These are phyloP conservation scores for Vitis hybrid DNA, from an alignment of 177 flowering plant species.

Conservation along the genomic window DNA sequence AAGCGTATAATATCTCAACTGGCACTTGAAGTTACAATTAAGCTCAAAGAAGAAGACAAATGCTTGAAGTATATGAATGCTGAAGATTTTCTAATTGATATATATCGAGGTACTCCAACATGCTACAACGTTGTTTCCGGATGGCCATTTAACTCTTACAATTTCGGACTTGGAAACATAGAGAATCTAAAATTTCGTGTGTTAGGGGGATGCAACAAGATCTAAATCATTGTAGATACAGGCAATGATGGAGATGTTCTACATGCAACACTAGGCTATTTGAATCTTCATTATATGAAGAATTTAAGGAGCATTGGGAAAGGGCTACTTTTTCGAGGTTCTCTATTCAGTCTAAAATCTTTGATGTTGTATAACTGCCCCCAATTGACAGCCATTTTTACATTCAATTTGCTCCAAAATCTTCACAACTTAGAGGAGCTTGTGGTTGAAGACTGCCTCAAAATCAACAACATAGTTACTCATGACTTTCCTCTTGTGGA, in stretches of 20 bases:
- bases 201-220: constrained; percentile 5
- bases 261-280: neutral
- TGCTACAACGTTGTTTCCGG: neutral
- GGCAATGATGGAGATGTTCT: too few relatives aligned
- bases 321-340: neutral
- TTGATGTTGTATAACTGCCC: neutral
- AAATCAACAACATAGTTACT: neutral
- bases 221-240: neutral
- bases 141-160: constrained; percentile 4
- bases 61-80: too few relatives aligned
- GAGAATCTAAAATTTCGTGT: neutral
- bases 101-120: neutral
- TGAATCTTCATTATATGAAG: constrained; percentile 5
- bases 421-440: constrained; percentile 7
- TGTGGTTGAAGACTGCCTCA: constrained; percentile 6
- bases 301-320: constrained; percentile 5
- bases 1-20: neutral
- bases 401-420: neutral
- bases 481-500: neutral
- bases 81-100: too few relatives aligned
- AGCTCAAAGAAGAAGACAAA: neutral
- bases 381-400: constrained; percentile 6
- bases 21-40: neutral
- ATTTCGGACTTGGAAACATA: neutral
- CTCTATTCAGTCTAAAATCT: neutral